Evolutionary conservation across 2,329 filamentous ascomycete genomes (phyloP), one percentile per base, ranked within the genome.

Genomic region (Talaromyces sp.): DNA sequence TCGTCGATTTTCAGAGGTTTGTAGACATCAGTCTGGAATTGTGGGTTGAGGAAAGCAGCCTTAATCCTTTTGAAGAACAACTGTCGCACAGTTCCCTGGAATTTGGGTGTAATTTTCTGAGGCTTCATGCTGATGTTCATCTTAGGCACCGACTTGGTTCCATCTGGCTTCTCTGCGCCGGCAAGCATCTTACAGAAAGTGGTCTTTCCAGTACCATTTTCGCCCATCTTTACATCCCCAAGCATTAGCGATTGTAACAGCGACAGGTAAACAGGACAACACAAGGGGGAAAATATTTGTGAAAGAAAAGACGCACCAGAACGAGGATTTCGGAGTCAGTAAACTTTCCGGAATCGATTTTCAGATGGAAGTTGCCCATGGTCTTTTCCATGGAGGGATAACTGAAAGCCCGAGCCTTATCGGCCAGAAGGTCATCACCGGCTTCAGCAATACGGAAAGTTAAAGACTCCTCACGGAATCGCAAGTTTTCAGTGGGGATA

Each of bases 61-160:
- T 96, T 96, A 79, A 99, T 99, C 82, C 94, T 93, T 88, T 99
- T 99, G 87, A 97, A 96, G 84, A 99, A 97, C 56, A 99, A 85
- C 77, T 97, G 92, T 64, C 94, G 91, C 61, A 99, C 94, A 43
- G 93, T 99, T 65, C 95, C 94, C 66, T 92, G 88, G 74, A 96
- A 99, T 79, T 97, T 99, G 73, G 94, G 94, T 2, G 92, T 99
- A 72, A 99, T 99, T 71, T 95, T 99, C 81, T 99, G 94, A 21
- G 95, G 95, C 84, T 99, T 99, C 92, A 97, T 95, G 81, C 88
- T 92, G 75, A 99, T 96, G 80, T 90, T 92, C 92, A 99, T 96
- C 67, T 90, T 86, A 17, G 94, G 94, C 17, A 99, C 85, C 69
- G 86, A 86, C 69, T 85, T 81, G 65, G 82, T 86, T 68, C 85